Percentiles rank a stretch among this genome's conserved stretches.
phyloP scores from a whole-genome alignment of 306 rosid genomes.

The Adenanthera pavonina region DNA sequence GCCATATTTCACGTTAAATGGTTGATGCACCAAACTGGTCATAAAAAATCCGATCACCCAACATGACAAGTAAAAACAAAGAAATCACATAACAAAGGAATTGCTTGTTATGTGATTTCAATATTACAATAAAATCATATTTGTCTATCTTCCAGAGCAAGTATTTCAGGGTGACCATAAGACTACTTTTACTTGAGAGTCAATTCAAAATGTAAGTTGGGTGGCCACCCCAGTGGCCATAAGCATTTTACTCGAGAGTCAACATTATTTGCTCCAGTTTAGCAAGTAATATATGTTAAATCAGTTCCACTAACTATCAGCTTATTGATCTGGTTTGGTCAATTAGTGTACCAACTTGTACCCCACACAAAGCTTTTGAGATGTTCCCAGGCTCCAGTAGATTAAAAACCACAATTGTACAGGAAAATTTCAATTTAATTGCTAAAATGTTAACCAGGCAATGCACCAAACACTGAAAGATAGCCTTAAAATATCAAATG shows the following conservation, averaged over 20 bases:
- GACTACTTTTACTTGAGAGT: too few relatives aligned
- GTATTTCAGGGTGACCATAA: too few relatives aligned
- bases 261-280: slow-evolving; percentile 18
- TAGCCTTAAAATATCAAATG: slow-evolving; percentile 15
- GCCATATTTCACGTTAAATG: not conserved
- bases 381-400: slow-evolving; percentile 71
- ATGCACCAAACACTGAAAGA: slow-evolving; percentile 24
- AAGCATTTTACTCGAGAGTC: slow-evolving; percentile 17
- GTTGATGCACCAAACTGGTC: not conserved
- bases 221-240: slow-evolving; percentile 19
- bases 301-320: slow-evolving; percentile 45
- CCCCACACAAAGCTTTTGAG: slow-evolving; percentile 75
- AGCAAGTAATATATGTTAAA: slow-evolving; percentile 29
- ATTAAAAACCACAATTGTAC: slow-evolving; percentile 68
- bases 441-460: slow-evolving; percentile 18
- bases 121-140: too few relatives aligned
- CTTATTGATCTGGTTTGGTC: slow-evolving; percentile 65
- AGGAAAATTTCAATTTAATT: slow-evolving; percentile 9
- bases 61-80: not conserved
- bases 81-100: too few relatives aligned
- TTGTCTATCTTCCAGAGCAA: too few relatives aligned
- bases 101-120: too few relatives aligned
- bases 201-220: too few relatives aligned
- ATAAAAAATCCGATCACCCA: slow-evolving; percentile 24
- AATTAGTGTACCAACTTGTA: slow-evolving; percentile 69